Conservation (phyloP, 2,329 filamentous ascomycete species). For the Phialophora tarda region DNA sequence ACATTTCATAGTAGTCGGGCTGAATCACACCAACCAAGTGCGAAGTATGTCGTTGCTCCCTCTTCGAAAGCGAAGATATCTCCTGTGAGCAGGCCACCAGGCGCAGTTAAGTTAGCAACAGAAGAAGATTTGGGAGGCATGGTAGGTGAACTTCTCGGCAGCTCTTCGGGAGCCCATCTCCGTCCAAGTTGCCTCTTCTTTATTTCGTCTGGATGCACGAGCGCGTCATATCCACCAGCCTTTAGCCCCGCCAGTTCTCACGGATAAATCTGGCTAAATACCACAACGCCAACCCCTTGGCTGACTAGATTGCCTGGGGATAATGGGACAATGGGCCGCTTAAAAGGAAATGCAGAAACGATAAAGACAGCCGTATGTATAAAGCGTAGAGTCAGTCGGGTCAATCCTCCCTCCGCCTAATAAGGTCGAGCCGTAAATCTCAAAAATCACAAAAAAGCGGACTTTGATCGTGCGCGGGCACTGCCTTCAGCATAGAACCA, state of each 20-base stretch:
- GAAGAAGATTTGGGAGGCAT: neutral
- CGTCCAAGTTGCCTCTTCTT: neutral
- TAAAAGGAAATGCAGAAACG: conserved; percentile 12
- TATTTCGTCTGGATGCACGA: neutral
- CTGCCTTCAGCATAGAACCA: neutral
- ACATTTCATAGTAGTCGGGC: too few relatives aligned
- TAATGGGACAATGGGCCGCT: conserved; percentile 9
- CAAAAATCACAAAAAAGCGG: neutral
- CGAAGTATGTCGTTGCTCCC: too few relatives aligned
- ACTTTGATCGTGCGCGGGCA: neutral
- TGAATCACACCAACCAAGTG: too few relatives aligned
- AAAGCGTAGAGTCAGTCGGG: neutral
- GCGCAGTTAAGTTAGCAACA: neutral
- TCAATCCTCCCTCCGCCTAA: too few relatives aligned
- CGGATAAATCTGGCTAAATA: conserved; percentile 37
- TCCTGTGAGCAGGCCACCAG: too few relatives aligned
- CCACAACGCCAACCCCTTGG: conserved; percentile 15
- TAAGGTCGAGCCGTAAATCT: neutral
- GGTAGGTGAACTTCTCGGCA: neutral
- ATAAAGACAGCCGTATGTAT: neutral
- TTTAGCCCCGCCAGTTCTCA: conserved; percentile 5
- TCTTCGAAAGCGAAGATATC: too few relatives aligned
- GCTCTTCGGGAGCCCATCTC: conserved; percentile 15
- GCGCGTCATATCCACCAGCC: neutral
- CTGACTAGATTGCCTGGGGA: neutral